Conservation (phyloP, 495 filamentous ascomycete genomes). For the Trichoderma virens region DNA sequence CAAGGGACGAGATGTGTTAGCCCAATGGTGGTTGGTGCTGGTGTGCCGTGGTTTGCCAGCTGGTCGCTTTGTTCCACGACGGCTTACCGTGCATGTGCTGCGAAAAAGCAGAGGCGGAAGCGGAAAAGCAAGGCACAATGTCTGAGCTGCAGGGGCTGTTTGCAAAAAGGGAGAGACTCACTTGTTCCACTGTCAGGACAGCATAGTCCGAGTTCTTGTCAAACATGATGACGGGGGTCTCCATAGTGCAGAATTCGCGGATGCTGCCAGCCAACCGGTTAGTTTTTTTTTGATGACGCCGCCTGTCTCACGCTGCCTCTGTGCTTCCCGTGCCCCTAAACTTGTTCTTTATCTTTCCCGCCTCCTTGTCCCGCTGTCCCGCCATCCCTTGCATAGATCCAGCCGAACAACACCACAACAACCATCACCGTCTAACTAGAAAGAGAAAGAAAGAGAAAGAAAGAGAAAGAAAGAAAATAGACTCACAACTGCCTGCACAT, state of each 20-base stretch:
- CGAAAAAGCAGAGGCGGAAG: neutral
- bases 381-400: neutral
- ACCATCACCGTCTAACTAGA: neutral
- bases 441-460: neutral
- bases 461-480: neutral
- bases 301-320: neutral
- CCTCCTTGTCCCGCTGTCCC: neutral
- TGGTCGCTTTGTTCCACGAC: too few relatives aligned
- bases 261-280: conserved; percentile 45
- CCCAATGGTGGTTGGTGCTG: neutral
- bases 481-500: conserved; percentile 59
- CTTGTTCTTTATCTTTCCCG: neutral
- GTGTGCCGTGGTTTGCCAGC: too few relatives aligned
- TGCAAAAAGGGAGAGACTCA: conserved; percentile 31
- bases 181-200: conserved; percentile 68
- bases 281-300: too few relatives aligned
- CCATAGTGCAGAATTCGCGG: conserved; percentile 63
- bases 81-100: too few relatives aligned
- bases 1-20: neutral
- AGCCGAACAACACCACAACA: neutral
- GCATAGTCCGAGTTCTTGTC: conserved; percentile 61
- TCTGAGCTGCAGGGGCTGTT: neutral
- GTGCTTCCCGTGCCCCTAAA: neutral
- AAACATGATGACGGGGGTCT: conserved; percentile 84
- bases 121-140: neutral